These are phyloP conservation scores for Licmophora abbreviata DNA, from an alignment of 108 stramenopile species.

Conservation along the genomic window DNA sequence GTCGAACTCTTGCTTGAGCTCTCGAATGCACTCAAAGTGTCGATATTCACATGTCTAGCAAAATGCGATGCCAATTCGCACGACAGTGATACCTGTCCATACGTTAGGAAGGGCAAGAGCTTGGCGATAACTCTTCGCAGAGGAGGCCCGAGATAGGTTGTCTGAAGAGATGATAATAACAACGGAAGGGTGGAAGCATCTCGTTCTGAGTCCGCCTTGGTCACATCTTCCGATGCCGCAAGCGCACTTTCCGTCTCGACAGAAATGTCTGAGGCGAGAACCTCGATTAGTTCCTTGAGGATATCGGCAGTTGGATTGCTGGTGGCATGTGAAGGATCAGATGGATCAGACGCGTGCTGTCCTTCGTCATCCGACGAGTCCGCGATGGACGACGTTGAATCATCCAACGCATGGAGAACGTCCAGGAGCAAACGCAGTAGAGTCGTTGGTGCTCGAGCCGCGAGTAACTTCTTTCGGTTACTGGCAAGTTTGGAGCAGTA, in stretches of 20 bases:
- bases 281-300: conserved; percentile 72
- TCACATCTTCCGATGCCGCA: conserved; percentile 7
- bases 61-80: conserved; percentile 61
- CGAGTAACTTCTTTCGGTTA: conserved; percentile 64
- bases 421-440: conserved; percentile 67
- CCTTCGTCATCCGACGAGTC: background rate
- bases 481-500: conserved; percentile 54
- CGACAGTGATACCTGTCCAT: conserved; percentile 59
- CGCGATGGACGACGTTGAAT: conserved; percentile 6
- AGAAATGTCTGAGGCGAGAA: conserved; percentile 71
- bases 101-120: conserved; percentile 76
- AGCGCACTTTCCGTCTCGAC: background rate
- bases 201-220: conserved; percentile 21
- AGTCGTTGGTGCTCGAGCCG: conserved; percentile 69
- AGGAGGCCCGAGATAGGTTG: conserved; percentile 53
- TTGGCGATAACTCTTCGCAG: conserved; percentile 78
- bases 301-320: conserved; percentile 51
- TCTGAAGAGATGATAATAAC: conserved; percentile 56
- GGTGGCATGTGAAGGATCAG: conserved; percentile 8
- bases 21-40: conserved; percentile 21
- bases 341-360: no score
- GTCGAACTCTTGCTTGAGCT: conserved; percentile 5
- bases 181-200: conserved; percentile 60
- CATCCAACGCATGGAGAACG: conserved; percentile 71
- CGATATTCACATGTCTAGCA: conserved; percentile 42